Conservation (phyloP, 352 stramenopile species). For the Phytophthora constricta region DNA sequence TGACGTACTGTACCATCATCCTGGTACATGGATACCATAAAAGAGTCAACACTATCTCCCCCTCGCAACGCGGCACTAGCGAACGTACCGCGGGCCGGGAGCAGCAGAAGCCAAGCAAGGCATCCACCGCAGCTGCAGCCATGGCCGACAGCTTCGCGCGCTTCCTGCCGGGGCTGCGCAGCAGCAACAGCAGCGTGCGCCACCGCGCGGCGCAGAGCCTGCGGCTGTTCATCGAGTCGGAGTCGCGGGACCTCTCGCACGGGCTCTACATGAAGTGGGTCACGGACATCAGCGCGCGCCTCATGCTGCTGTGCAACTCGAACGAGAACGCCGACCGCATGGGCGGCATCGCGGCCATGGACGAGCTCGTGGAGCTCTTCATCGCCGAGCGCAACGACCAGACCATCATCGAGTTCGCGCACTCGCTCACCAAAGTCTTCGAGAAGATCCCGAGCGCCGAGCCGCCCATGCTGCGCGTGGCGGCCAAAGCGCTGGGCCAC, state of each 20-base stretch:
- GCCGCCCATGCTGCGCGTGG: constrained; percentile 71
- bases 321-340: constrained; percentile 81
- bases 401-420: constrained; percentile 90
- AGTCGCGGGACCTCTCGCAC: constrained; percentile 86
- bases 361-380: constrained; percentile 90
- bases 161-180: constrained; percentile 81
- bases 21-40: constrained; percentile 9
- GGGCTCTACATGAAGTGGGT: constrained; percentile 89
- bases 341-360: constrained; percentile 88
- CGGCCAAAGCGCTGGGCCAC: constrained; percentile 83
- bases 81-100: constrained; percentile 27
- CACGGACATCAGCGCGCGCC: constrained; percentile 77
- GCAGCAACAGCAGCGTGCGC: constrained; percentile 63
- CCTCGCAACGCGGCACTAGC: constrained; percentile 16
- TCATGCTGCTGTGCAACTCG: constrained; percentile 88
- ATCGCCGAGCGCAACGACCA: constrained; percentile 90
- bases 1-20: neutral
- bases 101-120: constrained; percentile 13
- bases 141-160: constrained; percentile 76
- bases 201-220: constrained; percentile 76
- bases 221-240: constrained; percentile 85
- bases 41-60: constrained; percentile 14
- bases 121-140: constrained; percentile 9
- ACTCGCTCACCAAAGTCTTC: constrained; percentile 88
- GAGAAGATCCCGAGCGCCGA: constrained; percentile 87